Conservation (phyloP, 495 filamentous ascomycete species). For the Neohortaea acidophila region DNA sequence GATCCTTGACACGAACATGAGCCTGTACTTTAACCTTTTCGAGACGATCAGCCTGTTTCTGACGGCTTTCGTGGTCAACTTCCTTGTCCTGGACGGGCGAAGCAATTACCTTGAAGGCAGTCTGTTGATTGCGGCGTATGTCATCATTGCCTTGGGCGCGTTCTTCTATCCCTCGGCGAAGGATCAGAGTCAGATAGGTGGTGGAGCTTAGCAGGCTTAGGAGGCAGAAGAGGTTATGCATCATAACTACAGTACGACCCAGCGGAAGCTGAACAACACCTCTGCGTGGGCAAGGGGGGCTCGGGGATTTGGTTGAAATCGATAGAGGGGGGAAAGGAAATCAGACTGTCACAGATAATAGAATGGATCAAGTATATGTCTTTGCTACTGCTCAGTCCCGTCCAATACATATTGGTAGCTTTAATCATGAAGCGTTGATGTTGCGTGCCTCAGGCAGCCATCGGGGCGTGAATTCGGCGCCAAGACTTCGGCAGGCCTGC, state of each 20-base stretch:
- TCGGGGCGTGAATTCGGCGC: not conserved
- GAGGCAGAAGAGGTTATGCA: too few species aligned
- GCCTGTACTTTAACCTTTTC: conserved; percentile 80
- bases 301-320: too few species aligned
- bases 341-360: too few species aligned
- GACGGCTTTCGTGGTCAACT: conserved; percentile 78
- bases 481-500: not conserved
- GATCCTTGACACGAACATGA: conserved; percentile 70
- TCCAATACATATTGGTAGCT: not conserved
- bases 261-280: too few species aligned
- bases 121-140: conserved; percentile 65
- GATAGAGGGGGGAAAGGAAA: too few species aligned
- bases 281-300: too few species aligned
- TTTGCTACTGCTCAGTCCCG: not conserved
- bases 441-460: not conserved
- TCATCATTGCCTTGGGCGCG: conserved; percentile 46
- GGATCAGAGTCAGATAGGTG: conserved; percentile 15
- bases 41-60: conserved; percentile 80
- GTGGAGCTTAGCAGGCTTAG: too few species aligned
- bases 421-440: not conserved
- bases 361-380: not conserved
- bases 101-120: conserved; percentile 83
- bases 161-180: conserved; percentile 16
- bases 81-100: conserved; percentile 70
- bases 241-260: too few species aligned